Evolutionary conservation across 2,329 filamentous ascomycete genomes (phyloP).

Genomic region (Sclerotinia nivalis): DNA sequence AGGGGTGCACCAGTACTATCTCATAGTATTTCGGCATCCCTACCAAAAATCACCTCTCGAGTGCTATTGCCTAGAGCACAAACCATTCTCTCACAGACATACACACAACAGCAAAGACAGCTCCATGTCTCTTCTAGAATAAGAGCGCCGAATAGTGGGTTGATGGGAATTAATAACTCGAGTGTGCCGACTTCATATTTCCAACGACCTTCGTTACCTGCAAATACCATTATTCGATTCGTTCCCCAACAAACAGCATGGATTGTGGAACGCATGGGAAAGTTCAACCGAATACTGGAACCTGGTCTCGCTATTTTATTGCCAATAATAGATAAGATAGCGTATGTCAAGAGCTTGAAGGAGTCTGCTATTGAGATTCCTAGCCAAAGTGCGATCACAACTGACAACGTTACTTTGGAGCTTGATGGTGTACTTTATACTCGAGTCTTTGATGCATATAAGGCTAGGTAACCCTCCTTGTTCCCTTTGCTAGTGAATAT

Average conservation of each 20-base stretch:
- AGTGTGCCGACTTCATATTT: constrained; percentile 73
- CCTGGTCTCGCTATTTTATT: constrained; percentile 87
- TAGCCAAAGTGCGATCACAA: constrained; percentile 95
- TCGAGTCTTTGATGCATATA: constrained; percentile 95
- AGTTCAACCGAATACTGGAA: constrained; percentile 89
- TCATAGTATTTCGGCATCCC: constrained; percentile 27
- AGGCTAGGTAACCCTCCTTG: constrained; percentile 69
- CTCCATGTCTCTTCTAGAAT: constrained; percentile 34
- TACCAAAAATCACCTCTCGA: constrained; percentile 28
- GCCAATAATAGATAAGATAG: constrained; percentile 91
- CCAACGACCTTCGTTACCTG: constrained; percentile 71
- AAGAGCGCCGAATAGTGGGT: constrained; percentile 35
- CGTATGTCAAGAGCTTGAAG: constrained; percentile 97
- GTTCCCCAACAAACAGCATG: constrained; percentile 99
- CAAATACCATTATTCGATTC: constrained; percentile 93
- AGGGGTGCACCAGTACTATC: constrained; percentile 33
- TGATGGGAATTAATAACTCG: constrained; percentile 41
- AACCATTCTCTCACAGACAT: constrained; percentile 28
- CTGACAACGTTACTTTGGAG: constrained; percentile 96
- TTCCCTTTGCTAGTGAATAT: neutral
- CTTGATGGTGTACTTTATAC: constrained; percentile 96
- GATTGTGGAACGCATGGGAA: constrained; percentile 99
- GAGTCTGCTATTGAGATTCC: constrained; percentile 96
- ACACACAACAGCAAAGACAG: constrained; percentile 35
- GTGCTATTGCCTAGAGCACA: constrained; percentile 31